A percentile compares a stretch with the other conserved stretches of the same genome.
Evolutionary conservation across 1,284 basidiomycete genomes (phyloP).

Genomic region (Sanghuangporus baumii): DNA sequence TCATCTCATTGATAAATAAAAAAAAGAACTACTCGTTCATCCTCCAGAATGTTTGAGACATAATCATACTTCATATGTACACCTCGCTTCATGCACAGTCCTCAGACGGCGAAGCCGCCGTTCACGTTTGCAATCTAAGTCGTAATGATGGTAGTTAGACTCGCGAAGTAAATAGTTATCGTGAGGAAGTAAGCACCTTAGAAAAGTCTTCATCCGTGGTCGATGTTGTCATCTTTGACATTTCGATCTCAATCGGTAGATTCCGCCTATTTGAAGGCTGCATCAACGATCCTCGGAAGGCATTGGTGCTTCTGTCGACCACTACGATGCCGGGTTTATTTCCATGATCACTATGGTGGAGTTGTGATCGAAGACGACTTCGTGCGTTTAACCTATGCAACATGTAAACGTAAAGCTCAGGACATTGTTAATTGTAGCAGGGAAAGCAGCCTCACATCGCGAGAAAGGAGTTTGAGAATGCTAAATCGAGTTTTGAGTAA

Average conservation of each 20-base stretch:
- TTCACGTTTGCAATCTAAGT: no score
- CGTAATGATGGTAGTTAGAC: no score
- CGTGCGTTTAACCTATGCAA: background rate
- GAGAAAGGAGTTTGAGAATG: constrained; percentile 1
- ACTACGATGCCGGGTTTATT: background rate
- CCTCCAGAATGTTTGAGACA: no score
- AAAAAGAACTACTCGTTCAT: no score
- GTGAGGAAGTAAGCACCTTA: background rate
- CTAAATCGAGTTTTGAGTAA: background rate
- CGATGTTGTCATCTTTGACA: background rate
- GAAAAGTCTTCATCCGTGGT: background rate
- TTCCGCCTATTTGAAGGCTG: background rate
- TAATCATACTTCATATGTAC: no score
- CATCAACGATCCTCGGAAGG: background rate
- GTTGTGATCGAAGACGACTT: background rate
- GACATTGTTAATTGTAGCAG: background rate
- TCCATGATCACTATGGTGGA: background rate
- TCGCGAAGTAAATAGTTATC: no score
- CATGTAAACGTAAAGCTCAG: background rate
- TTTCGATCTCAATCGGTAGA: background rate
- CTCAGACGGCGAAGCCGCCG: no score
- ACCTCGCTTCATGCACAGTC: no score
- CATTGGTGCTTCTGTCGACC: background rate
- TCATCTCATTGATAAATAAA: no score
- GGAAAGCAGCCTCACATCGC: background rate